These are phyloP conservation scores for Annulohypoxylon truncatum DNA, from an alignment of 2,329 filamentous ascomycete genomes.

Conservation along the genomic window DNA sequence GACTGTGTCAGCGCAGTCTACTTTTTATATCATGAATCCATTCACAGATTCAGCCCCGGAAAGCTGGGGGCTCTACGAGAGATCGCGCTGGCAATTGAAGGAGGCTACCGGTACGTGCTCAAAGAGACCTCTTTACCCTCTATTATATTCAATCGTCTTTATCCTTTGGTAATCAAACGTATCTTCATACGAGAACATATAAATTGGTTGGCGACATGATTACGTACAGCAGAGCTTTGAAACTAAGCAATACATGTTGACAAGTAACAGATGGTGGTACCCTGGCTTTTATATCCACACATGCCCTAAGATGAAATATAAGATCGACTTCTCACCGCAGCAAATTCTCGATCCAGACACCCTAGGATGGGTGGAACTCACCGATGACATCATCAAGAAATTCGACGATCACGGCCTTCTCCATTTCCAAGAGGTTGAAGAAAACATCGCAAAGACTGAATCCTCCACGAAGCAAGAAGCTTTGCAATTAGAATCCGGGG, in stretches of 20 bases:
- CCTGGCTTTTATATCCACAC: slow-evolving; percentile 84
- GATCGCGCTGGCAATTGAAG: slow-evolving; percentile 75
- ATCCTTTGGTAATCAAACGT: neutral
- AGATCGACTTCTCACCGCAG: slow-evolving; percentile 81
- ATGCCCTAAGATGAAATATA: slow-evolving; percentile 87
- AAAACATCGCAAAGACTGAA: slow-evolving; percentile 5
- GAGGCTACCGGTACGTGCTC: slow-evolving; percentile 64
- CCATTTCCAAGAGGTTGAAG: slow-evolving; percentile 53
- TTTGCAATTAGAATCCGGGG: slow-evolving; percentile 27
- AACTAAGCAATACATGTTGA: neutral
- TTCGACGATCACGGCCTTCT: slow-evolving; percentile 69
- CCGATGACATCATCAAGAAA: slow-evolving; percentile 61
- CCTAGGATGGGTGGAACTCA: slow-evolving; percentile 70
- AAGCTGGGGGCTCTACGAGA: slow-evolving; percentile 82
- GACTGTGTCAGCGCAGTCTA: slow-evolving; percentile 84
- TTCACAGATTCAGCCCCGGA: slow-evolving; percentile 75
- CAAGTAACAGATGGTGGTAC: slow-evolving; percentile 73
- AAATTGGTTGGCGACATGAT: too few relatives aligned
- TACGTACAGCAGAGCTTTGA: neutral
- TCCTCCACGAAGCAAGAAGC: neutral
- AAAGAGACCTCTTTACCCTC: neutral
- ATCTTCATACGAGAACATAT: neutral
- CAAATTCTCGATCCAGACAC: slow-evolving; percentile 77
- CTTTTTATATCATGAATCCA: slow-evolving; percentile 82
- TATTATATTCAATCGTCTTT: neutral